Percentiles rank a stretch among this genome's conserved stretches.
Evolutionary conservation across 805 yeast species (phyloP).

Genomic region (Schwanniomyces yamadae): DNA sequence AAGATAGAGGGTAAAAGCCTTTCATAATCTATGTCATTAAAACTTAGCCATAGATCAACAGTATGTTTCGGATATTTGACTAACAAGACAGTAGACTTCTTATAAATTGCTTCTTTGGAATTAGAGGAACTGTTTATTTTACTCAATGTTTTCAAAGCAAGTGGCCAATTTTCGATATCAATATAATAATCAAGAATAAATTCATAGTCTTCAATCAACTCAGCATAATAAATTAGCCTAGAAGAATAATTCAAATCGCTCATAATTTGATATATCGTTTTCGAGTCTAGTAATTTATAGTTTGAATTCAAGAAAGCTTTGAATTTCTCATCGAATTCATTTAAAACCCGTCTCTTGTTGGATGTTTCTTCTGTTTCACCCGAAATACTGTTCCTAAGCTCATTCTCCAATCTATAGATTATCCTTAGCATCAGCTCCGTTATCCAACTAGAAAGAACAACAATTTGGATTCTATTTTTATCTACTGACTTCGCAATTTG

Average conservation of each 20-base stretch:
- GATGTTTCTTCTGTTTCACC: neutral
- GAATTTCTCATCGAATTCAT: constrained; percentile 17
- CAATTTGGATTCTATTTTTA: constrained; percentile 31
- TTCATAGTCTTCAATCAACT: constrained; percentile 62
- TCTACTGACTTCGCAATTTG: constrained; percentile 21
- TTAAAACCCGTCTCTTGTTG: constrained; percentile 2
- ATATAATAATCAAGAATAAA: constrained; percentile 71
- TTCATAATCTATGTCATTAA: constrained; percentile 53
- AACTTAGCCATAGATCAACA: constrained; percentile 74
- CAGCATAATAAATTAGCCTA: constrained; percentile 67
- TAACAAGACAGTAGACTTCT: constrained; percentile 66
- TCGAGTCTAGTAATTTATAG: constrained; percentile 54
- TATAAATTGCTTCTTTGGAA: constrained; percentile 48
- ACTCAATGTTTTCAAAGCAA: constrained; percentile 60
- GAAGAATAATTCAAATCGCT: constrained; percentile 61
- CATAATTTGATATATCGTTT: constrained; percentile 71
- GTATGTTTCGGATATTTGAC: constrained; percentile 68
- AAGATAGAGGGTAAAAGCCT: constrained; percentile 74
- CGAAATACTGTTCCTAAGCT: constrained; percentile 6
- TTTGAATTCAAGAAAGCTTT: constrained; percentile 53
- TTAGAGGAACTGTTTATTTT: constrained; percentile 46
- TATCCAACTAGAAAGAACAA: constrained; percentile 63
- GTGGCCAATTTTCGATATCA: constrained; percentile 67
- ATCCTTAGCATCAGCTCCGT: constrained; percentile 55
- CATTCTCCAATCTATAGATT: constrained; percentile 42